Evolutionary conservation across 192 early-diverging fungal genomes (phyloP).

Genomic region (Backusella macrospora): DNA sequence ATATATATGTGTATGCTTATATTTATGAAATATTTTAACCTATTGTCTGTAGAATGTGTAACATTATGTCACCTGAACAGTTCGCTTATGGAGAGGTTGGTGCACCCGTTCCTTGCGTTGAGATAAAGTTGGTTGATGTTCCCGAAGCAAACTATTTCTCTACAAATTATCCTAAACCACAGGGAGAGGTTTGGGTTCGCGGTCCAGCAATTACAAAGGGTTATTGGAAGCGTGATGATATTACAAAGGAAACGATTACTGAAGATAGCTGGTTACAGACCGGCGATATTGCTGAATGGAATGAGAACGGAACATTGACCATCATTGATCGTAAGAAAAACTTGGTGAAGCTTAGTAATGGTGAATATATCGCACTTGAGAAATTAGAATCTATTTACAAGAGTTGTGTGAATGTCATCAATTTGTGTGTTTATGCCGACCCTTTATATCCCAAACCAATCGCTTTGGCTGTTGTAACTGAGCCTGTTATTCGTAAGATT

Average conservation of each 20-base stretch:
- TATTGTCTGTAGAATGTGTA: conserved; percentile 52
- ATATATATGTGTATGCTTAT: neutral
- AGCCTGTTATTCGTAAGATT: conserved; percentile 56
- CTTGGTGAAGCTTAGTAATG: conserved; percentile 87
- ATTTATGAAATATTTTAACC: neutral
- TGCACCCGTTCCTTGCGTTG: conserved; percentile 73
- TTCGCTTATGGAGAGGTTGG: conserved; percentile 69
- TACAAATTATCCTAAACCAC: conserved; percentile 58
- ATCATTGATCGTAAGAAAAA: conserved; percentile 95
- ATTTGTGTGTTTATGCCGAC: conserved; percentile 78
- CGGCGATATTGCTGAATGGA: conserved; percentile 89
- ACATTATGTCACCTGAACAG: conserved; percentile 66
- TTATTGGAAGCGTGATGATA: conserved; percentile 74
- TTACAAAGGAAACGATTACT: conserved; percentile 67
- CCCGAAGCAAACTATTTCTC: conserved; percentile 61
- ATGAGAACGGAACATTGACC: conserved; percentile 70
- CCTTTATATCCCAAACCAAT: conserved; percentile 70
- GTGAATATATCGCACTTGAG: conserved; percentile 94
- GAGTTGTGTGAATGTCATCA: conserved; percentile 67
- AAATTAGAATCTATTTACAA: conserved; percentile 91
- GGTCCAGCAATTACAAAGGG: conserved; percentile 78
- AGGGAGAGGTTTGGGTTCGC: conserved; percentile 84
- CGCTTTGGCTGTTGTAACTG: conserved; percentile 71
- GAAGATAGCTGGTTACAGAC: conserved; percentile 86
- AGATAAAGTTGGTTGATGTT: conserved; percentile 79